Evolutionary conservation across 164 flowering plant genomes (phyloP).

Genomic region (Cinnamomum micranthum): DNA sequence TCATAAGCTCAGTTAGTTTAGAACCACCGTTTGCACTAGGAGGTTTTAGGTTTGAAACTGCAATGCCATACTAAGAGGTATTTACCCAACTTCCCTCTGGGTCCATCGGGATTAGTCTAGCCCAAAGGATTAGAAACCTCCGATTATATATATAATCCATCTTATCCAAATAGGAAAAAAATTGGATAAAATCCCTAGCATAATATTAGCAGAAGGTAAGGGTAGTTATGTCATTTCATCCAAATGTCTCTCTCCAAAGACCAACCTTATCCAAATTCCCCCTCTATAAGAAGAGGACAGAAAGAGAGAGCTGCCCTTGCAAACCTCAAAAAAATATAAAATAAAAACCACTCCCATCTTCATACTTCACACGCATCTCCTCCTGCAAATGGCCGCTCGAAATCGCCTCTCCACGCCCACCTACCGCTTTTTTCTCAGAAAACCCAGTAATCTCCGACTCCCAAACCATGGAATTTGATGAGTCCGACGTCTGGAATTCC

Average conservation of each 20-base stretch:
- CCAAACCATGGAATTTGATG: constrained; percentile 24
- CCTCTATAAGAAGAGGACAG: neutral
- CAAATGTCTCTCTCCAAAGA: neutral
- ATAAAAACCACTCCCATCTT: neutral
- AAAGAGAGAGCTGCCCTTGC: constrained; percentile 7
- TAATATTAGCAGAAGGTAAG: neutral
- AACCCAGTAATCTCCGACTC: constrained; percentile 7
- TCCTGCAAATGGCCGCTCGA: neutral
- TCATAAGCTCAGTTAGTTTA: too few species aligned
- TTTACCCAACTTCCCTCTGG: too few species aligned
- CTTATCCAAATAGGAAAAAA: neutral
- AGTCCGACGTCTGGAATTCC: constrained; percentile 21
- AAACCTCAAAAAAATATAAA: neutral
- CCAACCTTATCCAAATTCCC: neutral
- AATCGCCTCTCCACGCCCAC: constrained; percentile 5
- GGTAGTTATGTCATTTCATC: neutral
- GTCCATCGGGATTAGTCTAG: too few species aligned
- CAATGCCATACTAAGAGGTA: too few species aligned
- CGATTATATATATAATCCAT: neutral
- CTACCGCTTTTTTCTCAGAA: constrained; percentile 11
- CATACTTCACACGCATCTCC: neutral
- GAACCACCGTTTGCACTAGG: too few species aligned
- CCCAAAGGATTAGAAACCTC: too few species aligned
- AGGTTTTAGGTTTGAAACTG: too few species aligned
- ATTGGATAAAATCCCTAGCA: neutral